A percentile compares a stretch with the other conserved stretches of the same genome.
These are phyloP conservation scores for Exophiala oligosperma DNA, from an alignment of 2,329 filamentous ascomycete species.

Conservation along the genomic window DNA sequence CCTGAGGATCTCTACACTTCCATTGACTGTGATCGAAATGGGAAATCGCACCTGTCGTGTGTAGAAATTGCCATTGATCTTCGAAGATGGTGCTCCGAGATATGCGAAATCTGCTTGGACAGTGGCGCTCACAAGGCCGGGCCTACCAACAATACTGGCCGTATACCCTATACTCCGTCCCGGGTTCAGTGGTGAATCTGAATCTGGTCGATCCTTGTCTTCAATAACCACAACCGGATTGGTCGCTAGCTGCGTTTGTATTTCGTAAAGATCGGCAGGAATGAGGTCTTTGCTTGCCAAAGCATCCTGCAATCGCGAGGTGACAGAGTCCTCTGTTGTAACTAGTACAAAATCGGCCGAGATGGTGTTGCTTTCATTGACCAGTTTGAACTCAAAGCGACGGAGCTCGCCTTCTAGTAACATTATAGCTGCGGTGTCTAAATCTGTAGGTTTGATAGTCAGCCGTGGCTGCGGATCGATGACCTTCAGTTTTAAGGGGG, in stretches of 20 bases:
- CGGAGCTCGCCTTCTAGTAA: conserved; percentile 85
- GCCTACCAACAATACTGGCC: conserved; percentile 82
- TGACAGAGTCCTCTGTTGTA: conserved; percentile 86
- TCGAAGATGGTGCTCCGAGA: conserved; percentile 68
- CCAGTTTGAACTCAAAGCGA: conserved; percentile 73
- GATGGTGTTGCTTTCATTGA: conserved; percentile 70
- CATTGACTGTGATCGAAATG: conserved; percentile 86
- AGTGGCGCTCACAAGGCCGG: conserved; percentile 74
- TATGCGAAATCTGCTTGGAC: conserved; percentile 86
- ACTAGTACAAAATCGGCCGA: conserved; percentile 82
- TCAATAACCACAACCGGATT: conserved; percentile 57
- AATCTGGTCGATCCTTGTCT: neutral
- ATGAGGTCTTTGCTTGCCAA: conserved; percentile 75
- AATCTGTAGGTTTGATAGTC: conserved; percentile 70
- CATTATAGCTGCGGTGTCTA: conserved; percentile 86
- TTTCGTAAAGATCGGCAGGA: conserved; percentile 78
- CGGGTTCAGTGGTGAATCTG: conserved; percentile 41
- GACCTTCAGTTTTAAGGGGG: conserved; percentile 45
- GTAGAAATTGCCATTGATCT: conserved; percentile 73
- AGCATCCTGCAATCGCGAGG: conserved; percentile 71
- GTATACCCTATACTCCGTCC: conserved; percentile 55
- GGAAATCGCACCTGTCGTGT: conserved; percentile 80
- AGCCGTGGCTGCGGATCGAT: conserved; percentile 78
- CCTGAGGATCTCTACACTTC: conserved; percentile 77
- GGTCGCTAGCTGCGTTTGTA: conserved; percentile 75